Base-by-base conservation (phyloP, 2,329 filamentous ascomycete genomes). In the Cordyceps farinosa region DNA sequence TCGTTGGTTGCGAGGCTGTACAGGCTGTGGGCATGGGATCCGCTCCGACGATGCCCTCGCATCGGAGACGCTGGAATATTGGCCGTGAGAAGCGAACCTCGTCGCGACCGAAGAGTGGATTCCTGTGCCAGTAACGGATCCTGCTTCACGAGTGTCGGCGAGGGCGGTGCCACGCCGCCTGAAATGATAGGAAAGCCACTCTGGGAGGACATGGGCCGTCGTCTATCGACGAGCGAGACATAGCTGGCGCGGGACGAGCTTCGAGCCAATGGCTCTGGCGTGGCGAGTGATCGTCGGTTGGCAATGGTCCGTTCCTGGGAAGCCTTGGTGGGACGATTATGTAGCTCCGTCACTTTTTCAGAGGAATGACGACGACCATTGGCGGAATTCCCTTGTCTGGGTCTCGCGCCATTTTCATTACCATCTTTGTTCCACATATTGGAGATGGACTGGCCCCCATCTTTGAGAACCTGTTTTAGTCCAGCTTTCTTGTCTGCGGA, bases 1-100 rank as follows among this genome's bases (percentile, higher is more conserved):
- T 79, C 81, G 65, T 82, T 84, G 0, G 84, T 84, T 27, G 78
- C 79, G 3, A 88, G 72, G 3, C 85, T 89, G 69, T 88, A 88
- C 17, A 88, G 81, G 66, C 85, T 89, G 2, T 80, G 79, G 0
- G 78, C 76, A 63, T 80, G 73, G 1, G 61, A 63, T 15, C 73
- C 62, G 34, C 54, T 71, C 32, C 67, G 61, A 11, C 65, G 66
- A 36, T 69, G 71, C 29, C 63, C 62, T 13, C 61, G 42, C 27
- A 65, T 50, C 6, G 60, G 62, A 27, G 58, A 56, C 27, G 66
- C 62, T 6, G 67, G 64, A 3, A 59, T n/a, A 32, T 53, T 50
- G 32, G 54, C 51, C 30, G 36, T 51, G 34, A 50, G 22, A 55
- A 59, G 30, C 29, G 58, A 57, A 66, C 67, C 10, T 66, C 65